Conservation (phyloP, 306 rosid species). For the Oemleria cerasiformis region DNA sequence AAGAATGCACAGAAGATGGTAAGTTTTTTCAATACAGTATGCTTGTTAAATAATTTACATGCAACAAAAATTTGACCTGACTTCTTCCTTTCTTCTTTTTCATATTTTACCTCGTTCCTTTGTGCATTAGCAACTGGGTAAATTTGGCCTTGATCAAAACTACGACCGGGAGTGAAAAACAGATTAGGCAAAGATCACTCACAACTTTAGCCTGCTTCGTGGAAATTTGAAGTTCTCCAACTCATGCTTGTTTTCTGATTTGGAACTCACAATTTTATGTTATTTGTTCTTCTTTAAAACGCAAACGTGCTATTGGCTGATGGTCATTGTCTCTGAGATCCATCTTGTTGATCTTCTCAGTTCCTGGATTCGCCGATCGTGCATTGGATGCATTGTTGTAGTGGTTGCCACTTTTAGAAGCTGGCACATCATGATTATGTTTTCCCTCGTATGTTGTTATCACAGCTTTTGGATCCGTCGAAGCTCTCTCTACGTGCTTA, state of each 20-base stretch:
- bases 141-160: conserved; percentile 39
- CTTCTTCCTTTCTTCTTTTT: conserved; percentile 7
- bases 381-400: conserved; percentile 38
- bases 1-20: background rate
- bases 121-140: conserved; percentile 23
- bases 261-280: conserved; percentile 33
- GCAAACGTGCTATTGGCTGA: conserved; percentile 49
- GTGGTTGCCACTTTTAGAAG: conserved; percentile 68
- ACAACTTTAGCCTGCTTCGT: conserved; percentile 24
- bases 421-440: conserved; percentile 88
- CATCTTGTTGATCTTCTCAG: conserved; percentile 32
- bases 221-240: conserved; percentile 8
- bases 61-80: conserved; percentile 13
- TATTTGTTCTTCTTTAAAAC: conserved; percentile 70
- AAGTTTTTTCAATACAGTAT: conserved; percentile 8
- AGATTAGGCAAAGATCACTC: conserved; percentile 18
- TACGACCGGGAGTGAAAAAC: conserved; percentile 35
- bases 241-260: conserved; percentile 14
- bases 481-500: conserved; percentile 85
- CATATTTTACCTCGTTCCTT: background rate
- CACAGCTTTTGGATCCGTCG: conserved; percentile 81
- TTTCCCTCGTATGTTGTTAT: conserved; percentile 90
- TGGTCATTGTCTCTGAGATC: conserved; percentile 38
- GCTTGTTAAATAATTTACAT: conserved; percentile 31
- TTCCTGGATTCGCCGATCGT: conserved; percentile 34